A percentile compares a stretch with the other conserved stretches of the same genome.
Evolutionary conservation across 2,329 filamentous ascomycete species (phyloP).

Genomic region (Cladosporium sp.): DNA sequence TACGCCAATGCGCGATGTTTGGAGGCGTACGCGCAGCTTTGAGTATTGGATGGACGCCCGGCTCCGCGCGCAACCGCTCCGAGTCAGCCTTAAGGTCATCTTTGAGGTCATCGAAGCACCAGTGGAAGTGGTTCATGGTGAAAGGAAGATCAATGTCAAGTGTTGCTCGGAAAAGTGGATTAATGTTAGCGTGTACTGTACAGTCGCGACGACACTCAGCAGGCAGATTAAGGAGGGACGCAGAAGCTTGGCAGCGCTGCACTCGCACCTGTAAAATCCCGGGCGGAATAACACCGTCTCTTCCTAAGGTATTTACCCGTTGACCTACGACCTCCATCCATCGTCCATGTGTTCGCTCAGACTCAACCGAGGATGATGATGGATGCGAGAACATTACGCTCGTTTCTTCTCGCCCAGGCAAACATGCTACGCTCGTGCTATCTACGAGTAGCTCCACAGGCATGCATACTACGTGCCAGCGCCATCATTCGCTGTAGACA

Average conservation of each 20-base stretch:
- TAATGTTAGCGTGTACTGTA: neutral
- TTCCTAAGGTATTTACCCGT: no score
- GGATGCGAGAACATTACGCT: neutral
- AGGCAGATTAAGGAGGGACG: neutral
- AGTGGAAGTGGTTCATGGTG: neutral
- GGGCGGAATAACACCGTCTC: neutral
- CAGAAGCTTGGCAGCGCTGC: neutral
- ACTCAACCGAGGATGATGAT: neutral
- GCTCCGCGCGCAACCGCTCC: neutral
- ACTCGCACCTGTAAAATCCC: neutral
- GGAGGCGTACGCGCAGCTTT: neutral
- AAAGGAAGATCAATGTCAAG: neutral
- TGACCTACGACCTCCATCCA: no score
- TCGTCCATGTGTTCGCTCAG: no score
- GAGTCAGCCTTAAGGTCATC: neutral
- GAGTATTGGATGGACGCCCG: neutral
- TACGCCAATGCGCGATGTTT: neutral
- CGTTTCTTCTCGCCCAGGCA: neutral
- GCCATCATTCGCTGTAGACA: neutral
- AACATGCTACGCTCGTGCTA: neutral
- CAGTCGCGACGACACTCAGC: neutral
- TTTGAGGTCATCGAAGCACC: neutral
- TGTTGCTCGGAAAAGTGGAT: neutral
- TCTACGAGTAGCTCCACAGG: neutral
- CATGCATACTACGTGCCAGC: neutral